A percentile compares a stretch with the other conserved stretches of the same genome.
Evolutionary conservation across 371 early-diverging fungal genomes (phyloP).

Genomic region (Smittium mucronatum): DNA sequence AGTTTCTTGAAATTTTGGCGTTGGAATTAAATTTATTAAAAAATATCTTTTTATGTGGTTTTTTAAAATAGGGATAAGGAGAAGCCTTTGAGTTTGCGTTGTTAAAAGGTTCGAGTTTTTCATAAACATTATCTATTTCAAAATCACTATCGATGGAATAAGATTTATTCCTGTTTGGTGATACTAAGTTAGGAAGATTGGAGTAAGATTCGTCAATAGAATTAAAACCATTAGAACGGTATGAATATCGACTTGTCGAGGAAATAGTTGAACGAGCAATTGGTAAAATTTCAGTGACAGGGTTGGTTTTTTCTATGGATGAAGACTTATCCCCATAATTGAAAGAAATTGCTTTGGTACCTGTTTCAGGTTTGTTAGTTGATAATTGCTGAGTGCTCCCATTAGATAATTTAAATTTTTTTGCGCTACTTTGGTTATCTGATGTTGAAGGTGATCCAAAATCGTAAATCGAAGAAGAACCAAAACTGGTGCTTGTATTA

Average conservation of each 20-base stretch:
- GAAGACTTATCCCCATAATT: too few relatives aligned
- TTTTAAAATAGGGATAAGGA: neutral
- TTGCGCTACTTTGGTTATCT: too few relatives aligned
- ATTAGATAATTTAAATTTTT: too few relatives aligned
- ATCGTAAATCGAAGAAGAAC: neutral
- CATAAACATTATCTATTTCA: neutral
- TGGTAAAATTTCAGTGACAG: too few relatives aligned
- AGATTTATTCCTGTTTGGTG: neutral
- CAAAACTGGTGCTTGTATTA: too few relatives aligned
- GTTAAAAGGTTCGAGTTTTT: neutral
- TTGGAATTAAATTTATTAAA: neutral
- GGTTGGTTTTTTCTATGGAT: too few relatives aligned
- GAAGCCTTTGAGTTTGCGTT: neutral
- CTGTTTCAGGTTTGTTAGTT: too few relatives aligned
- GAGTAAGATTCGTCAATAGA: neutral
- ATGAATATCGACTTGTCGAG: constrained; percentile 2
- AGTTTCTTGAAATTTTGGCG: neutral
- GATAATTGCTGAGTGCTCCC: too few relatives aligned
- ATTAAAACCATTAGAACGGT: neutral
- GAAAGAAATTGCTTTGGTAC: too few relatives aligned
- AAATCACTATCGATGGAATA: neutral
- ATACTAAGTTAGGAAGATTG: too few relatives aligned
- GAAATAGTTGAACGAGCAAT: neutral
- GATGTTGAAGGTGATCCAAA: neutral
- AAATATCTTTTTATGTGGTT: neutral